Percentiles rank a stretch among this genome's conserved stretches.
Conservation (phyloP, 1,139 yeast species). For the Pneumocystis murina region DNA sequence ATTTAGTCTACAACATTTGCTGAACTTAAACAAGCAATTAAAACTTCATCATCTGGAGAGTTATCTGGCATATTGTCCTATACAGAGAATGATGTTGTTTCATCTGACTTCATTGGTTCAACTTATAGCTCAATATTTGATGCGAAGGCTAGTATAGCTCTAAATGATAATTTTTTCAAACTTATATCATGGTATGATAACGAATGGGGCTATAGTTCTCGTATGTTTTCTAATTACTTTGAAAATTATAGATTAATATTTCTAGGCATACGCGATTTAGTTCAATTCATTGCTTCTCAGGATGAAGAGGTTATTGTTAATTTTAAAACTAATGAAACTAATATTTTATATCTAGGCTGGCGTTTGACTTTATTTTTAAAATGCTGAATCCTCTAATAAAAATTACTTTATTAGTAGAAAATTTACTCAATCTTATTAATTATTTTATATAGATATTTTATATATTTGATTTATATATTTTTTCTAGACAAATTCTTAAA, state of each 20-base stretch:
- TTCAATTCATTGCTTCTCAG: not conserved
- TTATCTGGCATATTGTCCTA: slow-evolving; percentile 66
- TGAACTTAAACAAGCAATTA: slow-evolving; percentile 57
- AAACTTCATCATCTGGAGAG: slow-evolving; percentile 52
- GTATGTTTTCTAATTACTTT: slow-evolving; percentile 31
- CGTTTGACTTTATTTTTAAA: not conserved
- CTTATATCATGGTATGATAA: slow-evolving; percentile 82
- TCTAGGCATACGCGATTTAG: not conserved
- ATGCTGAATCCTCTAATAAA: not conserved
- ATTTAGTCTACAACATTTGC: slow-evolving; percentile 45
- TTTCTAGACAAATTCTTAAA: no score
- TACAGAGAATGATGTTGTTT: slow-evolving; percentile 79
- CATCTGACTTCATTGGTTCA: slow-evolving; percentile 70
- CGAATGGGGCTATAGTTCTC: slow-evolving; percentile 84
- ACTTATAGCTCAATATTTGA: slow-evolving; percentile 69
- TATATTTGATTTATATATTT: no score
- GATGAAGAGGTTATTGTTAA: not conserved
- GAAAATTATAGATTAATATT: not conserved
- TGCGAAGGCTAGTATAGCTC: slow-evolving; percentile 71
- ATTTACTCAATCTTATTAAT: no score
- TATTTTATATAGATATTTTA: no score
- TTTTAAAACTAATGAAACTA: not conserved
- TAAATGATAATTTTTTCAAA: slow-evolving; percentile 71
- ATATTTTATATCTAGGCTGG: not conserved
- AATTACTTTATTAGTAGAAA: no score